phyloP scores from a whole-genome alignment of 2,329 filamentous ascomycete genomes.

The Hypomyces perniciosus region DNA sequence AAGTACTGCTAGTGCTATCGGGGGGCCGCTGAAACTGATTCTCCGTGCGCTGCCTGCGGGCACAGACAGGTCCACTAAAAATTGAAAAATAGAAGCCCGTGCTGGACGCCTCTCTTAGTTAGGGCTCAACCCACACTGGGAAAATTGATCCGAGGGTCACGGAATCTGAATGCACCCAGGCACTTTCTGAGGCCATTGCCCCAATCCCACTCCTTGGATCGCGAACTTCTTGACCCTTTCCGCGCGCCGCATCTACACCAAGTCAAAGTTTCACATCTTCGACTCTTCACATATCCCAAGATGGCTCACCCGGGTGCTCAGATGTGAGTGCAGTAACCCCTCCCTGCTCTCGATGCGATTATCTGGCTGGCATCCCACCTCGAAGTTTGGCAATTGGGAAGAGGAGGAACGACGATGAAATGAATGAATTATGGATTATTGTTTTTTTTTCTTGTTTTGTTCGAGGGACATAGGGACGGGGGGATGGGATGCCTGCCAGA shows the following conservation, averaged over 20 bases:
- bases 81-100: not conserved
- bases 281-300: slow-evolving; percentile 31
- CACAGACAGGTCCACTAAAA: not conserved
- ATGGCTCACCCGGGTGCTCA: slow-evolving; percentile 58
- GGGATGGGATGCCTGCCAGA: too few species aligned
- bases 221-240: slow-evolving; percentile 11
- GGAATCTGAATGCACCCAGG: not conserved
- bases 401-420: not conserved
- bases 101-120: slow-evolving; percentile 13
- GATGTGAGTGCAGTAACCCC: slow-evolving; percentile 45
- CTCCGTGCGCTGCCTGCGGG: slow-evolving; percentile 8
- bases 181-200: slow-evolving; percentile 7
- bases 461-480: too few species aligned
- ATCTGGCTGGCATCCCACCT: too few species aligned
- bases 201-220: slow-evolving; percentile 6
- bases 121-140: slow-evolving; percentile 27
- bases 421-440: not conserved
- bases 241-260: slow-evolving; percentile 23
- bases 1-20: slow-evolving; percentile 1
- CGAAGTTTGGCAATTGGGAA: not conserved
- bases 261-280: slow-evolving; percentile 22
- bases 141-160: slow-evolving; percentile 16
- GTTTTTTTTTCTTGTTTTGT: not conserved
- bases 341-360: slow-evolving; percentile 6
- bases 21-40: slow-evolving; percentile 18